Base-by-base conservation (phyloP, 345 rosid species). In the Melaleuca quinquenervia region DNA sequence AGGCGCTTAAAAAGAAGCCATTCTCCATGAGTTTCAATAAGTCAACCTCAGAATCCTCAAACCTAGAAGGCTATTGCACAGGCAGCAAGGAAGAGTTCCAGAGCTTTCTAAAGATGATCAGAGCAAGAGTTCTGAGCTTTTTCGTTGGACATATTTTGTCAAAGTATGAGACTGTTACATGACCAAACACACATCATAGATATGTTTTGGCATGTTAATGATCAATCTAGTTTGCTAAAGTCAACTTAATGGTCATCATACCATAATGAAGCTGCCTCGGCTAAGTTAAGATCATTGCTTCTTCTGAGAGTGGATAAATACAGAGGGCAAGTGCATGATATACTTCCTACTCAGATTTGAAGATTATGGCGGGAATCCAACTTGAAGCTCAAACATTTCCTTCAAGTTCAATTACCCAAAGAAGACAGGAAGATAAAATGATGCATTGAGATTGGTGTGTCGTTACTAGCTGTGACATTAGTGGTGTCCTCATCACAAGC, bases 71-170 rank as follows among this genome's bases (percentile, higher is more conserved):
- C 88, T 88, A 27, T 62, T 85, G 76, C 82, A 84, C 85, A 62
- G 56, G 85, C 89, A 86, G 88, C 87, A 86, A 29, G 50, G 85
- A 86, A 88, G 87, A 89, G 44, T 29, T 62, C 29, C 75, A 29
- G 49, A 80, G 80, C 76, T 86, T 89, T 91, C 90, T 89, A 88
- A 56, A 83, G 70, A 87, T 82, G 88, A 88, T 88, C 85, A 86
- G 86, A 89, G 86, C 84, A 70, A 52, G 82, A 88, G 56, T 82
- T 29, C 15, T 53, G 87, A 86, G 55, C 84, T 50, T 82, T 82
- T 11, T 54, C 50, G 24, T 50, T 50, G 84, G 12, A 52, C 54
- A 13, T 1, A 29, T 62, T 62, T 14, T 29, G 29, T 62, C 3
- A 7, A 7, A 62, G 44, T 3, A 29, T 62, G 21, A 62, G 74